Evolutionary conservation across 306 rosid genomes (phyloP).

Genomic region (Castanospermum australe): DNA sequence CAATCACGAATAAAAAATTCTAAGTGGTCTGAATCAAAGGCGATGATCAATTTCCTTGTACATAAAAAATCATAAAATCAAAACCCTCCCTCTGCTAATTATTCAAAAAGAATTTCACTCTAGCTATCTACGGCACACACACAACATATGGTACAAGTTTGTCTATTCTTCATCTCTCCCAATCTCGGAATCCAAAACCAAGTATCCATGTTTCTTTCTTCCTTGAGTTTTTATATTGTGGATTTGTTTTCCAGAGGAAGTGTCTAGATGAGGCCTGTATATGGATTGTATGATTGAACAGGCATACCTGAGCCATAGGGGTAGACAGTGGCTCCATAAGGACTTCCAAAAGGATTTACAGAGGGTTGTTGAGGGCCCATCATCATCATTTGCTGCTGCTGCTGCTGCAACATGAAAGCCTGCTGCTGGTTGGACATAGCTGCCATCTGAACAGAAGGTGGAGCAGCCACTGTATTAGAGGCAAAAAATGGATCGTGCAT

Average conservation of each 20-base stretch:
- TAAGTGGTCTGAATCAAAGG: conserved; percentile 37
- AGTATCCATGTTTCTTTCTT: conserved; percentile 16
- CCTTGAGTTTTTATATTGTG: conserved; percentile 14
- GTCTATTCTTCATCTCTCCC: conserved; percentile 39
- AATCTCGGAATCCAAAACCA: conserved; percentile 29
- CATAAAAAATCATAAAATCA: conserved; percentile 59
- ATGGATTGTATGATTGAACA: conserved; percentile 88
- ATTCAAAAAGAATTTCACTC: conserved; percentile 87
- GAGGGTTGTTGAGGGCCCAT: conserved; percentile 65
- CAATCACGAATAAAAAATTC: conserved; percentile 49
- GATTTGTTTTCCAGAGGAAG: conserved; percentile 24
- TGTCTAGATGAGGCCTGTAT: conserved; percentile 71
- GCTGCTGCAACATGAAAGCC: conserved; percentile 79
- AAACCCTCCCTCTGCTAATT: conserved; percentile 61
- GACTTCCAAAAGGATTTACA: conserved; percentile 80
- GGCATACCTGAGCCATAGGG: conserved; percentile 88
- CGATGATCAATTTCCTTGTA: conserved; percentile 56
- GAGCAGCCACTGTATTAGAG: conserved; percentile 70
- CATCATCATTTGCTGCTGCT: conserved; percentile 81
- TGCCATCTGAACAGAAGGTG: conserved; percentile 90
- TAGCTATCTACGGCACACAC: conserved; percentile 73
- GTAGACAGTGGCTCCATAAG: conserved; percentile 66
- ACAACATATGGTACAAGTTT: conserved; percentile 75
- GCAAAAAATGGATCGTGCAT: conserved; percentile 79
- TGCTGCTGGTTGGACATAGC: conserved; percentile 91